phyloP scores from a whole-genome alignment of 2,329 filamentous ascomycete species.

The Colletotrichum filicis region DNA sequence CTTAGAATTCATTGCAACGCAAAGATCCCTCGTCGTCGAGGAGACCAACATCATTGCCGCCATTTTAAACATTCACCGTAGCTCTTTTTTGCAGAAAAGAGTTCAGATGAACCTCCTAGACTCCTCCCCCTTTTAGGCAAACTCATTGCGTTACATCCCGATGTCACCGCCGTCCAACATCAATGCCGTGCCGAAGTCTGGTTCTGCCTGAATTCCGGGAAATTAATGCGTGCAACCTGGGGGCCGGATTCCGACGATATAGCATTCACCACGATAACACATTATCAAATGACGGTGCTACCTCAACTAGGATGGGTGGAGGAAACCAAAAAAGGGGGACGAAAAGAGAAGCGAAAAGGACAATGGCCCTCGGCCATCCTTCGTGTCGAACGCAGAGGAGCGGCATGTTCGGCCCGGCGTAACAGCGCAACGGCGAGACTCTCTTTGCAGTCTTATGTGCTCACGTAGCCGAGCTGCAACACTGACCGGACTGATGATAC shows the following conservation, averaged over 20 bases:
- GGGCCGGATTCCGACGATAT: not conserved
- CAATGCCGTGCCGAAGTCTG: not conserved
- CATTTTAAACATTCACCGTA: no score
- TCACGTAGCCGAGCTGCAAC: not conserved
- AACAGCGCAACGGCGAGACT: not conserved
- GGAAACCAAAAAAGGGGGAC: no score
- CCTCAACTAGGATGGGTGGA: not conserved
- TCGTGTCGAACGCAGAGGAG: not conserved
- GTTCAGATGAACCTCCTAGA: not conserved
- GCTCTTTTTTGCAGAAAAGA: not conserved
- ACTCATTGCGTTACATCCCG: not conserved
- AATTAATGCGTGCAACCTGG: not conserved
- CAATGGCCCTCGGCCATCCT: not conserved
- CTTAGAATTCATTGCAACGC: not conserved
- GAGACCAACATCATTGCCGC: not conserved
- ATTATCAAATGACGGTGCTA: not conserved
- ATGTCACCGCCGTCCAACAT: not conserved
- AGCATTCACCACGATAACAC: not conserved
- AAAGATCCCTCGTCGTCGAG: not conserved
- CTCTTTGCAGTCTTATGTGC: no score
- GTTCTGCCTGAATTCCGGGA: not conserved
- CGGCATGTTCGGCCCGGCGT: not conserved
- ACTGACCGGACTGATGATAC: not conserved
- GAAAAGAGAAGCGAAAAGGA: not conserved
- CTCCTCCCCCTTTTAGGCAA: not conserved